Conservation (phyloP, 257 asterid genomes). For the Salvia miltiorrhiza region DNA sequence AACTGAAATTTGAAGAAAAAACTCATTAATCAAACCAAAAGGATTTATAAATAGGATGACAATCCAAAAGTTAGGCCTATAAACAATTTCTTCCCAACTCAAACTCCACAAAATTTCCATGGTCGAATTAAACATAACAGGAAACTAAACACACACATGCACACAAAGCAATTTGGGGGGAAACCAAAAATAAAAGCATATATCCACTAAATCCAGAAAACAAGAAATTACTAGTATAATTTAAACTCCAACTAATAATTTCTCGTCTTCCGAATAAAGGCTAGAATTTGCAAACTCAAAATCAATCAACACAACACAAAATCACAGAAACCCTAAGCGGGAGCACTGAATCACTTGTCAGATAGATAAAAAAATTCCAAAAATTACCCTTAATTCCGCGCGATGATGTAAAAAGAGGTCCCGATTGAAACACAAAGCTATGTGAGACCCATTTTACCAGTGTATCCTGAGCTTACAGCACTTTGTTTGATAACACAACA, state of each 20-base stretch:
- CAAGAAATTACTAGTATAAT: neutral
- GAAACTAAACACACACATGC: neutral
- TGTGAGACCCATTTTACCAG: slow-evolving; percentile 21
- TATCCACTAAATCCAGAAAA: slow-evolving; percentile 2
- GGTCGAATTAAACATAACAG: neutral
- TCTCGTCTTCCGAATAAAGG: slow-evolving; percentile 3
- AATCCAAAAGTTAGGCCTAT: neutral
- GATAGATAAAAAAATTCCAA: neutral
- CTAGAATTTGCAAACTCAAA: neutral
- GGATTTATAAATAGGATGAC: neutral
- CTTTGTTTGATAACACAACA: slow-evolving; percentile 22
- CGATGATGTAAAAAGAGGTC: slow-evolving; percentile 5
- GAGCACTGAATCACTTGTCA: slow-evolving; percentile 5
- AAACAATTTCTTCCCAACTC: slow-evolving; percentile 4
- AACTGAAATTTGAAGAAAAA: neutral
- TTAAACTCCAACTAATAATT: neutral
- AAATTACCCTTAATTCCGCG: slow-evolving; percentile 19
- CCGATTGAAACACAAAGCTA: slow-evolving; percentile 10
- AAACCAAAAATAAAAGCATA: neutral
- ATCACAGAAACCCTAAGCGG: slow-evolving; percentile 22
- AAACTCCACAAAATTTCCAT: neutral
- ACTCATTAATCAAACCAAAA: slow-evolving; percentile 12
- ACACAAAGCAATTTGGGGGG: neutral
- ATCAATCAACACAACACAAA: neutral
- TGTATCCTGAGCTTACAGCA: slow-evolving; percentile 13